These are phyloP conservation scores for Trichosporon ovoides DNA, from an alignment of 1,284 basidiomycete species.

Conservation along the genomic window DNA sequence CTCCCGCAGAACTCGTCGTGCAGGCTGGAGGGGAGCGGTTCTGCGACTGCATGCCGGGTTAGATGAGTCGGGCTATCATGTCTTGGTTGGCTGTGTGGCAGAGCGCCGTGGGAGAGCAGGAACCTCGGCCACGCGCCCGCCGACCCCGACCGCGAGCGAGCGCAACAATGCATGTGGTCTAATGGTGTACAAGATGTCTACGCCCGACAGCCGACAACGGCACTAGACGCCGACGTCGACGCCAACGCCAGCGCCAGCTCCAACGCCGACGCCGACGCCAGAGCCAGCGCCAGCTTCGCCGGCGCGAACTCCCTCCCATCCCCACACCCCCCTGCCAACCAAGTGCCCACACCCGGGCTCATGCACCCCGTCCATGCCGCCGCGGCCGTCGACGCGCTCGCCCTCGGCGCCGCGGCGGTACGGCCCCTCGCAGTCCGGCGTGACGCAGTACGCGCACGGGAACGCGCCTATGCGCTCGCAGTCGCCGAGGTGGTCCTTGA, in stretches of 20 bases:
- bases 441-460: constrained; percentile 41
- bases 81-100: no score
- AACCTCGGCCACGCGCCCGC: no score
- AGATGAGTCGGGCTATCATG: no score
- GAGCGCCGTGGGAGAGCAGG: no score
- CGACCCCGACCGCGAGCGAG: not conserved
- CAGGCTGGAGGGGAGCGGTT: no score
- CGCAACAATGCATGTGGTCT: not conserved
- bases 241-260: constrained; percentile 16
- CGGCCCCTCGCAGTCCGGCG: constrained; percentile 47
- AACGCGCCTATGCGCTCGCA: not conserved
- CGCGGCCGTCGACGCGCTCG: constrained; percentile 43
- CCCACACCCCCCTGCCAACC: constrained; percentile 42
- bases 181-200: not conserved
- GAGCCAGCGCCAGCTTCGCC: not conserved
- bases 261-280: constrained; percentile 7
- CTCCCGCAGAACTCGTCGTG: no score
- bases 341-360: constrained; percentile 44
- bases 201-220: no score
- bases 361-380: constrained; percentile 41
- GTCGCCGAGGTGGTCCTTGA: constrained; percentile 16
- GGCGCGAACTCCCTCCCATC: constrained; percentile 29
- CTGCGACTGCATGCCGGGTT: no score
- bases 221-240: not conserved
- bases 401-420: constrained; percentile 42